Conservation (phyloP, 805 yeast species). For the Sugiyamaella americana region DNA sequence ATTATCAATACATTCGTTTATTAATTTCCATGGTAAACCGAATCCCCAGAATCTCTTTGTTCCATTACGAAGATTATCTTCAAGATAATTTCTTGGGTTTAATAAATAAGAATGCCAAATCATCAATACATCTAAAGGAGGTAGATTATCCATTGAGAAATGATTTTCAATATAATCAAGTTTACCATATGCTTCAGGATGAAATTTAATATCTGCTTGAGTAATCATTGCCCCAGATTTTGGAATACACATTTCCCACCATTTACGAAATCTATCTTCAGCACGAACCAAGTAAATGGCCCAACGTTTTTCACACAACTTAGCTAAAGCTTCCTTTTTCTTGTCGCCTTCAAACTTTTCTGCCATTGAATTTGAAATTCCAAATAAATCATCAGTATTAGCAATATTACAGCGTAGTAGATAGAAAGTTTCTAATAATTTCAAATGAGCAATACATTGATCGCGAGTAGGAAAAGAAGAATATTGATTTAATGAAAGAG, state of each 20-base stretch:
- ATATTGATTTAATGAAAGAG: not conserved
- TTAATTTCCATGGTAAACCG: constrained; percentile 10
- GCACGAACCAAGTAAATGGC: constrained; percentile 13
- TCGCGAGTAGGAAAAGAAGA: constrained; percentile 4
- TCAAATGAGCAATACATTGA: constrained; percentile 13
- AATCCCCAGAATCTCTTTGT: constrained; percentile 2
- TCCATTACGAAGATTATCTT: constrained; percentile 17
- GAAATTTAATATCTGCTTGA: not conserved
- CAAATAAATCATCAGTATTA: constrained; percentile 13
- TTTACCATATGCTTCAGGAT: not conserved
- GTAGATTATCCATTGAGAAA: constrained; percentile 4
- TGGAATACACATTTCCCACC: constrained; percentile 11
- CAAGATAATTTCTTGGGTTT: constrained; percentile 21
- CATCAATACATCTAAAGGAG: constrained; percentile 24
- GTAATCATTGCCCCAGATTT: not conserved
- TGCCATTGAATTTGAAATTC: constrained; percentile 5
- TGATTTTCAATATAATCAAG: not conserved
- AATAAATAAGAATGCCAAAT: constrained; percentile 24
- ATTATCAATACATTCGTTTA: not conserved
- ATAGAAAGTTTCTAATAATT: constrained; percentile 13
- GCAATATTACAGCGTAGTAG: constrained; percentile 7
- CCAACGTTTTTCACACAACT: constrained; percentile 14
- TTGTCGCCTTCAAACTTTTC: not conserved
- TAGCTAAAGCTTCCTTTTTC: constrained; percentile 1
- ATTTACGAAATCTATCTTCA: constrained; percentile 12